phyloP scores from a whole-genome alignment of 192 early-diverging fungal genomes.

The Backusella sp. region DNA sequence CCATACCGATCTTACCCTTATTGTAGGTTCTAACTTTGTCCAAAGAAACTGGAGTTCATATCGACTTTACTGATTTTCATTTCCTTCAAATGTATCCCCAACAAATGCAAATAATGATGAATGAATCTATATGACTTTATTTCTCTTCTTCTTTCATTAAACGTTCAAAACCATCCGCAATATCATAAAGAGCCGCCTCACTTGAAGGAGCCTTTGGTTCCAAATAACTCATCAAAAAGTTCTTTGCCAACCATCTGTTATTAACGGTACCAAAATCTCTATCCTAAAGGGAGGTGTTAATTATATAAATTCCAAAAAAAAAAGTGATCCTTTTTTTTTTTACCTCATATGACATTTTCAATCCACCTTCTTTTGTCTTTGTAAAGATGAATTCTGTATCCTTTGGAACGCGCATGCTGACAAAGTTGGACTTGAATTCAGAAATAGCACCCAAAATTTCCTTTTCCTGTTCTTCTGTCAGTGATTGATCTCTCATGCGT shows the following conservation, averaged over 20 bases:
- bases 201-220: constrained; percentile 45
- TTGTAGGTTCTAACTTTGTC: too few species aligned
- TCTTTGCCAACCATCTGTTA: constrained; percentile 49
- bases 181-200: constrained; percentile 22
- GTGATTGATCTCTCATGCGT: constrained; percentile 37
- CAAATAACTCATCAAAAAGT: constrained; percentile 53
- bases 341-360: constrained; percentile 36
- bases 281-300: constrained; percentile 28
- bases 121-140: background rate
- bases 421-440: constrained; percentile 51
- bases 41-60: too few species aligned
- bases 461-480: constrained; percentile 43
- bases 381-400: constrained; percentile 50
- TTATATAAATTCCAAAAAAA: background rate
- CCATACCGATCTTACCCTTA: too few species aligned
- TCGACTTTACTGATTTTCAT: too few species aligned
- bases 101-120: too few species aligned
- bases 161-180: constrained; percentile 26
- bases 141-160: background rate
- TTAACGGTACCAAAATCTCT: constrained; percentile 41
- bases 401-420: constrained; percentile 44
- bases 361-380: constrained; percentile 40
- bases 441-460: constrained; percentile 48
- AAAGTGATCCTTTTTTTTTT: background rate
- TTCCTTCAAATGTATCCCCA: too few species aligned